Evolutionary conservation across 306 rosid species (phyloP).

Genomic region (Acmispon strigosus): DNA sequence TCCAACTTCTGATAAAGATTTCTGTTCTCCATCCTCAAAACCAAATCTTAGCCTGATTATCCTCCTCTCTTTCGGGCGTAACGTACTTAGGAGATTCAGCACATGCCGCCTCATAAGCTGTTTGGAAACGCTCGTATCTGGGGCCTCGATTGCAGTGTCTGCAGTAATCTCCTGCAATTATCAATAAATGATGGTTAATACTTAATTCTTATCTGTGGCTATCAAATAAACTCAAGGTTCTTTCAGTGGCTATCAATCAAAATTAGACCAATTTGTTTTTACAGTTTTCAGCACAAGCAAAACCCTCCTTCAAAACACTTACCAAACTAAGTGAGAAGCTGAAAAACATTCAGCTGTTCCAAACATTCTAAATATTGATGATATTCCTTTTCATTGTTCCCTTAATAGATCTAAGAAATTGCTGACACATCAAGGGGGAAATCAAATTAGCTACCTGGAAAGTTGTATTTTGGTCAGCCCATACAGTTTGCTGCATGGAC

Average conservation of each 20-base stretch:
- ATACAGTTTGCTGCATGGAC: conserved; percentile 81
- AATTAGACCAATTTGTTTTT: neutral
- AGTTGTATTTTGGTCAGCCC: conserved; percentile 79
- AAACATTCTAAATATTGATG: neutral
- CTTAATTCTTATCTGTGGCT: neutral
- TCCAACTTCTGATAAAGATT: conserved; percentile 63
- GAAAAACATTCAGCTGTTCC: neutral
- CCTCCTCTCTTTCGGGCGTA: conserved; percentile 63
- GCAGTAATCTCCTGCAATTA: conserved; percentile 79
- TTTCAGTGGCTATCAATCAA: neutral
- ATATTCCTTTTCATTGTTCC: neutral
- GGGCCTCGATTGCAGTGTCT: conserved; percentile 52
- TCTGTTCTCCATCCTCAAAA: conserved; percentile 56
- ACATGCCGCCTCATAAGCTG: conserved; percentile 82
- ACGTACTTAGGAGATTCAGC: conserved; percentile 38
- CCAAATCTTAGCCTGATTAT: conserved; percentile 78
- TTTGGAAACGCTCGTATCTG: conserved; percentile 49
- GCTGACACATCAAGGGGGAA: conserved; percentile 1
- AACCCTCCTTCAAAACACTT: neutral
- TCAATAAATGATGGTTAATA: neutral
- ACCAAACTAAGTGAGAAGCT: neutral
- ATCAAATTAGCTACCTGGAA: conserved; percentile 55
- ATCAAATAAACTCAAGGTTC: neutral
- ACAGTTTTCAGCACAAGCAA: neutral
- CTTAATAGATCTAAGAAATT: neutral